phyloP scores from a whole-genome alignment of 805 yeast species.

The Cyberlindnera veronae region DNA sequence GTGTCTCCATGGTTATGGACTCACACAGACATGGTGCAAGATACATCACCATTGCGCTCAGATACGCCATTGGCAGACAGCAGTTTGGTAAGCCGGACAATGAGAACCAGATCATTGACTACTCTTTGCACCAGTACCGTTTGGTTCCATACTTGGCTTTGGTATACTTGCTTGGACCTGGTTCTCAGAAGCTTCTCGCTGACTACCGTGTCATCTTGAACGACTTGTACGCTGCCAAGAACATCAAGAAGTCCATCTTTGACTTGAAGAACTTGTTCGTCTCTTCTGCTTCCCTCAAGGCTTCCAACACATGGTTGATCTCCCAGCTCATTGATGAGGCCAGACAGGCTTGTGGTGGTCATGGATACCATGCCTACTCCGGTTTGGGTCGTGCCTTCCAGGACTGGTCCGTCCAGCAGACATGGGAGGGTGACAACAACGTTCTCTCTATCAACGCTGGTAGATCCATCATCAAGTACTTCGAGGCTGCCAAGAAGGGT shows the following conservation, averaged over 20 bases:
- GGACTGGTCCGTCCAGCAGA: slow-evolving; percentile 97
- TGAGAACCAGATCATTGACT: slow-evolving; percentile 77
- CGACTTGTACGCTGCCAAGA: slow-evolving; percentile 47
- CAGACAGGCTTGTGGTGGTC: slow-evolving; percentile 92
- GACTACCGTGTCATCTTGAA: slow-evolving; percentile 48
- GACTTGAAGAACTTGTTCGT: slow-evolving; percentile 76
- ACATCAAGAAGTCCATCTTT: slow-evolving; percentile 48
- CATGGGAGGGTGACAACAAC: slow-evolving; percentile 98
- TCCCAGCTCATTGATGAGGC: slow-evolving; percentile 80
- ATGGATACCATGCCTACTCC: slow-evolving; percentile 90
- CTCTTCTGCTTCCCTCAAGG: slow-evolving; percentile 83
- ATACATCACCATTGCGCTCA: slow-evolving; percentile 75
- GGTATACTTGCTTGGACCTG: slow-evolving; percentile 72
- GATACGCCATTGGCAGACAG: slow-evolving; percentile 57
- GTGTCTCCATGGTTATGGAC: slow-evolving; percentile 87
- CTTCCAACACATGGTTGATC: slow-evolving; percentile 85
- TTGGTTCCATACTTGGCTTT: slow-evolving; percentile 81
- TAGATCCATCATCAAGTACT: slow-evolving; percentile 53
- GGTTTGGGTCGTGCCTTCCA: slow-evolving; percentile 85
- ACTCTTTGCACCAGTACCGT: slow-evolving; percentile 86
- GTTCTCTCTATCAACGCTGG: slow-evolving; percentile 83
- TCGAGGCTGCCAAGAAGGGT: slow-evolving; percentile 36
- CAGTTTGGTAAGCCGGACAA: slow-evolving; percentile 62
- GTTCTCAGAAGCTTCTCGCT: slow-evolving; percentile 56
- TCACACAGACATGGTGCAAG: slow-evolving; percentile 79